Evolutionary conservation across 768 basidiomycete genomes (phyloP).

Genomic region (Xerocomus brunneocitrinus): DNA sequence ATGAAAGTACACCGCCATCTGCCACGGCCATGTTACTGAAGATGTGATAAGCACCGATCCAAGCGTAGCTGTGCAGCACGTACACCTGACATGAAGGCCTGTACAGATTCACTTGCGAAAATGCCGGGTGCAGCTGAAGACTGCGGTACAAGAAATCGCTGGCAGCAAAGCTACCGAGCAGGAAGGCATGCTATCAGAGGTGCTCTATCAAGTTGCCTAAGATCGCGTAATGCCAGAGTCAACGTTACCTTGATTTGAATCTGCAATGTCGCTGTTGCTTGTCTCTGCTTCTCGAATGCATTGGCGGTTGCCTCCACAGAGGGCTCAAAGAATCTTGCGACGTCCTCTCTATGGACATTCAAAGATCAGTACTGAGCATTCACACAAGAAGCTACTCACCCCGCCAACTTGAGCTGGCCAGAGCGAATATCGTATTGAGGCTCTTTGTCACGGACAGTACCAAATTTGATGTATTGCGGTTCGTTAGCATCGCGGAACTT

Average conservation of each 20-base stretch:
- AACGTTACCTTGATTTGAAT: conserved; percentile 25
- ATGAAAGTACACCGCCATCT: conserved; percentile 11
- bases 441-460: conserved; percentile 34
- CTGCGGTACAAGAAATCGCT: conserved; percentile 42
- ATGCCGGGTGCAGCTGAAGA: conserved; percentile 35
- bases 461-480: conserved; percentile 37
- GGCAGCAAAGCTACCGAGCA: conserved; percentile 51
- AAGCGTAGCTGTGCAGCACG: conserved; percentile 10
- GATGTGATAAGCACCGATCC: conserved; percentile 5
- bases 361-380: neutral
- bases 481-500: conserved; percentile 36
- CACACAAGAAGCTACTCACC: conserved; percentile 22
- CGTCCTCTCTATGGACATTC: conserved; percentile 25
- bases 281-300: conserved; percentile 30
- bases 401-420: conserved; percentile 36
- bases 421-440: conserved; percentile 30
- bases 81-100: conserved; percentile 50
- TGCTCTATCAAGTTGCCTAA: neutral
- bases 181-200: conserved; percentile 33
- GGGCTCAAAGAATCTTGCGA: conserved; percentile 40
- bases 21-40: conserved; percentile 46
- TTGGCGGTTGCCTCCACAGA: conserved; percentile 35
- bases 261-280: conserved; percentile 10
- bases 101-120: conserved; percentile 36
- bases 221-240: neutral